Base-by-base conservation (phyloP, 2,329 filamentous ascomycete species). In the Diaporthe caulivora region DNA sequence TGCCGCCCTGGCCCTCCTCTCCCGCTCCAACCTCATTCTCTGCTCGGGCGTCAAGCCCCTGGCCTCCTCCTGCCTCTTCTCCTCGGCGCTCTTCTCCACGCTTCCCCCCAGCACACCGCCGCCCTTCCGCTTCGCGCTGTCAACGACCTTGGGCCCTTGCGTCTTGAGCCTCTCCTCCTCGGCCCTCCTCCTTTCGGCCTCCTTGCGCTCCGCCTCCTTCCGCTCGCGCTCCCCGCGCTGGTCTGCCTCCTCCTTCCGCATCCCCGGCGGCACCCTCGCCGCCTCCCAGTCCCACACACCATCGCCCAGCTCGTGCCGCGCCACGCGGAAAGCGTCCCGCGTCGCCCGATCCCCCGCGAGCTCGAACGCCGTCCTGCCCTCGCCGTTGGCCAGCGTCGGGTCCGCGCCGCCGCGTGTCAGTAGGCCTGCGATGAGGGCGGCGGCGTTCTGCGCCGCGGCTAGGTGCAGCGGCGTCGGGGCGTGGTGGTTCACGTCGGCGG, bases 301-400 rank as follows among this genome's bases (percentile, higher is more conserved):
- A 80, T 97, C 95, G 21, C 95, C 95, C 1, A 98, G 86, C 79
- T 97, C 93, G 42, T 90, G 89, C 9, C 97, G 93, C 5, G 95
- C 95, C 2, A 98, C 91, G 2, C 97, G 93, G 84, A 99, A 99
- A 0, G 95, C 94, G 80, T 98, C 95, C 1, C 96, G 91, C 0
- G 95, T 98, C 2, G 92, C 84, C 6, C 95, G 91, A 80, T 98
- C 95, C 54, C 96, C 95, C 0, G 94, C 91, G 1, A 99, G 89
- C 71, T 97, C 95, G 80, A 97, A 98, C 0, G 97, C 84, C 0
- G 94, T 93, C 81, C 93, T 95, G n/a, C 93, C 93, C 75, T 98
- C 95, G 3, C 82, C 86, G 79, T 93, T 98, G 34, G 82, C 82
- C 1, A 92, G 71, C 0, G 91, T 92, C 0, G 97, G 97, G 78